phyloP scores from a whole-genome alignment of 805 yeast species.

The Suhomyces sp. region DNA sequence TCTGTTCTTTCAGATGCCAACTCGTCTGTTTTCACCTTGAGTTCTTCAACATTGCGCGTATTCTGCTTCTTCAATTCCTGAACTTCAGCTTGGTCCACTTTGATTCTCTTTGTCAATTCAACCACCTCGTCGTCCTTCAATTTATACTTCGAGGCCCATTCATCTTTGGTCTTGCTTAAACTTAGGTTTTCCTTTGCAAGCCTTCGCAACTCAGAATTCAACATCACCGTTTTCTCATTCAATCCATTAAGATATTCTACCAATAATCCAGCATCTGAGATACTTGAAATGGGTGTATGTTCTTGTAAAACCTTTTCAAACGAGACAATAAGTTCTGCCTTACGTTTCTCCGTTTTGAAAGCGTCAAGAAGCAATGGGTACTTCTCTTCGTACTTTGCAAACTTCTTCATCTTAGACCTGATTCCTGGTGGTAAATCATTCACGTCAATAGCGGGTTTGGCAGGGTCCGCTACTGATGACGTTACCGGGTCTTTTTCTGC shows the following conservation, averaged over 20 bases:
- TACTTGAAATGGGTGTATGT: slow-evolving; percentile 73
- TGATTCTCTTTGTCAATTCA: slow-evolving; percentile 1
- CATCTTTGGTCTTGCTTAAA: slow-evolving; percentile 6
- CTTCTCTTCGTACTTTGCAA: slow-evolving; percentile 83
- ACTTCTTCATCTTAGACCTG: slow-evolving; percentile 65
- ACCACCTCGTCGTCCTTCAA: slow-evolving; percentile 8
- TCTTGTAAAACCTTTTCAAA: slow-evolving; percentile 76
- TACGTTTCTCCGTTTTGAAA: slow-evolving; percentile 75
- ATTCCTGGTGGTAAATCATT: slow-evolving; percentile 57
- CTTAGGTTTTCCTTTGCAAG: slow-evolving; percentile 30
- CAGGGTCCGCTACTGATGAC: background rate
- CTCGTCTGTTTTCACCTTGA: too few relatives aligned
- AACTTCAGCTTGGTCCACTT: background rate
- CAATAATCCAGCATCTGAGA: slow-evolving; percentile 69
- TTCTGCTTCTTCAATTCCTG: too few relatives aligned
- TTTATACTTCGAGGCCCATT: slow-evolving; percentile 3
- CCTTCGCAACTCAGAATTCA: slow-evolving; percentile 64
- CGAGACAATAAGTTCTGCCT: slow-evolving; percentile 52
- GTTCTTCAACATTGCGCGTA: too few relatives aligned
- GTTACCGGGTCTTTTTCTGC: background rate
- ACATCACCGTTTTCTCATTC: slow-evolving; percentile 56
- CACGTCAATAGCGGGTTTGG: slow-evolving; percentile 14
- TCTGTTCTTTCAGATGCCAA: too few relatives aligned
- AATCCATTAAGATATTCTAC: slow-evolving; percentile 68
- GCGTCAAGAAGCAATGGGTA: slow-evolving; percentile 86